phyloP scores from a whole-genome alignment of 2,329 filamentous ascomycete species.

The Arthrobotrys pseudoclavata region DNA sequence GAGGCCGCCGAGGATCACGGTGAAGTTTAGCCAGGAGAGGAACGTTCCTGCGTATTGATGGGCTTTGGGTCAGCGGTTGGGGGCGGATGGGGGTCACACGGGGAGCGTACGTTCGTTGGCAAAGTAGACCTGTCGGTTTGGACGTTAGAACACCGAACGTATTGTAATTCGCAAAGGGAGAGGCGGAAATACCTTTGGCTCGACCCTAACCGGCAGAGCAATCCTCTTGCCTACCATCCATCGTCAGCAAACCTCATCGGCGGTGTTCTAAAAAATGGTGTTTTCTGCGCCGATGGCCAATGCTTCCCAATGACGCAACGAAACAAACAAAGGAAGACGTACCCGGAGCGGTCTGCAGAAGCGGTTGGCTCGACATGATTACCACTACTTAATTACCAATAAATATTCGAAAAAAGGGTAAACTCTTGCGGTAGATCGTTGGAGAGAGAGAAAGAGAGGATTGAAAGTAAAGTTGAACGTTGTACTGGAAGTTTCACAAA shows the following conservation, averaged over 20 bases:
- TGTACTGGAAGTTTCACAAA: neutral
- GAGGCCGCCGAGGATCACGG: constrained; percentile 94
- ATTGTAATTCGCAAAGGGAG: neutral
- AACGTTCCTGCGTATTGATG: constrained; percentile 73
- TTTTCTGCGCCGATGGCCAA: constrained; percentile 11
- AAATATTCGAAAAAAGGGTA: neutral
- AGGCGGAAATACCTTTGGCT: constrained; percentile 76
- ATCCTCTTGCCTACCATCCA: constrained; percentile 90
- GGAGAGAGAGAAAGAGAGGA: neutral
- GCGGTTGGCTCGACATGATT: constrained; percentile 92
- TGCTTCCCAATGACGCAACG: neutral
- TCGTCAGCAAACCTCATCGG: neutral
- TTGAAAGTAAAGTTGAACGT: neutral
- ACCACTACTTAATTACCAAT: neutral
- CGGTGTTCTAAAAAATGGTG: neutral
- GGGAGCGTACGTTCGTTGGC: constrained; percentile 83
- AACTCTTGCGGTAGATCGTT: no score
- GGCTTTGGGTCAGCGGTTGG: neutral
- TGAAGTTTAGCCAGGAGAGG: constrained; percentile 99
- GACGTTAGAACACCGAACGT: neutral
- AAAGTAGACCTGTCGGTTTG: constrained; percentile 81
- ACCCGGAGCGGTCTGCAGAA: constrained; percentile 86
- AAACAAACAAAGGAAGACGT: neutral
- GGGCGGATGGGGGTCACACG: neutral
- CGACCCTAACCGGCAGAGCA: constrained; percentile 95